A percentile compares a stretch with the other conserved stretches of the same genome.
phyloP scores from a whole-genome alignment of 257 asterid species.

The Mitragyna speciosa region DNA sequence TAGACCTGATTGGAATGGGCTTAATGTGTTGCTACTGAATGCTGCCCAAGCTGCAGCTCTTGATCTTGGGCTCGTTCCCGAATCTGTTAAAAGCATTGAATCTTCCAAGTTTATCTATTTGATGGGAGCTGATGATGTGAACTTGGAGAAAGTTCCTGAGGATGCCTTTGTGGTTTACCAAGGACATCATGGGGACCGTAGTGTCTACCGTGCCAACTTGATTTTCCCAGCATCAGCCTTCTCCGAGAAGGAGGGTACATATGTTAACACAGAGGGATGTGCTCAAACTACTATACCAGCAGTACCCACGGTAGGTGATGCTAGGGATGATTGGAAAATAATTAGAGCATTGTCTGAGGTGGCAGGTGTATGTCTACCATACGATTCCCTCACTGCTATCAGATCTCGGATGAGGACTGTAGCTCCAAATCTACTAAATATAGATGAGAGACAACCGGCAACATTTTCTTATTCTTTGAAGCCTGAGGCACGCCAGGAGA shows the following conservation, averaged over 20 bases:
- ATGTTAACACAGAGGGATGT: constrained; percentile 86
- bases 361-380: constrained; percentile 63
- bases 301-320: constrained; percentile 96
- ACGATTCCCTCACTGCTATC: constrained; percentile 54
- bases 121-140: constrained; percentile 94
- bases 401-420: constrained; percentile 70
- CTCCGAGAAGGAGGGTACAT: constrained; percentile 92
- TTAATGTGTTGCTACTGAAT: constrained; percentile 70
- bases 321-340: constrained; percentile 96
- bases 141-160: constrained; percentile 67
- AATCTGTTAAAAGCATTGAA: constrained; percentile 67
- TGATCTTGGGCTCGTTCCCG: constrained; percentile 93
- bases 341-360: constrained; percentile 84
- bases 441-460: constrained; percentile 82
- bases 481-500: constrained; percentile 57
- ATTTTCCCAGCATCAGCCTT: constrained; percentile 91
- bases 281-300: constrained; percentile 88
- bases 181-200: constrained; percentile 91
- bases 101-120: constrained; percentile 79
- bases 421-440: constrained; percentile 79
- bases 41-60: constrained; percentile 99
- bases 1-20: constrained; percentile 85
- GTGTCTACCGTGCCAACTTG: constrained; percentile 94
- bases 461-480: constrained; percentile 72
- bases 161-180: constrained; percentile 98